Evolutionary conservation across 2,329 filamentous ascomycete species (phyloP).

Genomic region (Cercospora janseana): DNA sequence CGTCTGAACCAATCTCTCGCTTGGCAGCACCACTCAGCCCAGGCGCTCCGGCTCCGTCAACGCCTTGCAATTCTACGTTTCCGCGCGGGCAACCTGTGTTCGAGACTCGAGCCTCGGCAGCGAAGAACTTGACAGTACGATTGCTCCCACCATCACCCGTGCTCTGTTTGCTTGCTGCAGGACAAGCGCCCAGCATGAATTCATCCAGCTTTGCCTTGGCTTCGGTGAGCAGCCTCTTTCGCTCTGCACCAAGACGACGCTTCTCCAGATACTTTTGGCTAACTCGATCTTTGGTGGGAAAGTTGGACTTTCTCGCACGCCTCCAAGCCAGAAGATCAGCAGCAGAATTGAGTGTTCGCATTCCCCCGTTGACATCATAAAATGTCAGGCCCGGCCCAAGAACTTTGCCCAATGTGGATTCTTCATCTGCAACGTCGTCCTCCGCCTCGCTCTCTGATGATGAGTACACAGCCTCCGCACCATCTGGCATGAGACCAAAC

Average conservation of each 20-base stretch:
- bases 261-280: slow-evolving; percentile 51
- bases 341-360: slow-evolving; percentile 52
- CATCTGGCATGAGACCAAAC: slow-evolving; percentile 63
- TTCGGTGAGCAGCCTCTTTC: slow-evolving; percentile 37
- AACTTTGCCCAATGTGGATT: slow-evolving; percentile 47
- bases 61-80: no score
- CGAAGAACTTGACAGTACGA: background rate
- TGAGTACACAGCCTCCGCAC: slow-evolving; percentile 20
- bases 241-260: slow-evolving; percentile 33
- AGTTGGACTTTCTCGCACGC: slow-evolving; percentile 74
- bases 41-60: no score
- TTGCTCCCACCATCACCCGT: background rate
- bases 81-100: no score
- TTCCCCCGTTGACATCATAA: slow-evolving; percentile 54
- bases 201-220: slow-evolving; percentile 19
- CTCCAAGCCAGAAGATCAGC: slow-evolving; percentile 78
- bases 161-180: background rate
- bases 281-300: slow-evolving; percentile 71
- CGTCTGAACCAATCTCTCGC: no score
- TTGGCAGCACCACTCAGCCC: no score
- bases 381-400: slow-evolving; percentile 43
- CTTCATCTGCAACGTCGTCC: slow-evolving; percentile 70
- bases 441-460: slow-evolving; percentile 50
- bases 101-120: no score
- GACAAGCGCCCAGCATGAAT: background rate